These are phyloP conservation scores for Zychaea mexicana DNA, from an alignment of 371 early-diverging fungal species.

Conservation along the genomic window DNA sequence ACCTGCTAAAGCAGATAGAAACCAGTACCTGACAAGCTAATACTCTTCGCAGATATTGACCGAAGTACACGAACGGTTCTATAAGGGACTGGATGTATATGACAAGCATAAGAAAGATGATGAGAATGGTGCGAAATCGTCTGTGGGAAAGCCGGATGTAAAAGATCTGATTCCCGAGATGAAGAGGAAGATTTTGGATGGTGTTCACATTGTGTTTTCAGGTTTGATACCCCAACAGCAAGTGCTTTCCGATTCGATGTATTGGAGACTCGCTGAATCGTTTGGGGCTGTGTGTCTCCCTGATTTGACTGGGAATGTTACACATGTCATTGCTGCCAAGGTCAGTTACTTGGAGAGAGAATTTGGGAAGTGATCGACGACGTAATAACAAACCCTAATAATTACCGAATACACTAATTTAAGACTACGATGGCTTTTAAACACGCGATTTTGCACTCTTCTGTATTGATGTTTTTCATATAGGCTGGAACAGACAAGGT, in stretches of 20 bases:
- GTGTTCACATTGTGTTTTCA: conserved; percentile 55
- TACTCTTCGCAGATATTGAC: conserved; percentile 44
- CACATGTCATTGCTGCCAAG: conserved; percentile 81
- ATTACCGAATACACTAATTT: no score
- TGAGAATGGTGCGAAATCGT: conserved; percentile 19
- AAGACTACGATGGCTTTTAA: no score
- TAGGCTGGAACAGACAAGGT: conserved; percentile 63
- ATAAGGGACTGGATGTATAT: conserved; percentile 35
- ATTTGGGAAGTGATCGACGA: no score
- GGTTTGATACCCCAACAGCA: conserved; percentile 58
- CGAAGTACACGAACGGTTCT: conserved; percentile 56
- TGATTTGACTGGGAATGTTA: conserved; percentile 60
- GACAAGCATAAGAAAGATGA: conserved; percentile 1
- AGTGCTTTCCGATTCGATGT: conserved; percentile 54
- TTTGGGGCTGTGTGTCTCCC: conserved; percentile 73
- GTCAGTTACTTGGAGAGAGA: conserved; percentile 22
- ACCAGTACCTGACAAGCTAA: neutral
- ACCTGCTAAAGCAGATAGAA: no score
- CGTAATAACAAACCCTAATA: no score
- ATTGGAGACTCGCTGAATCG: conserved; percentile 70
- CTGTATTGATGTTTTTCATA: neutral
- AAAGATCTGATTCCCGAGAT: conserved; percentile 53
- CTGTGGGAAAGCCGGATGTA: conserved; percentile 42
- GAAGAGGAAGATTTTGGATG: conserved; percentile 49
- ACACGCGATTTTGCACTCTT: no score